Conservation (phyloP, 129 eudicot genomes). For the Pulicaria dysenterica region DNA sequence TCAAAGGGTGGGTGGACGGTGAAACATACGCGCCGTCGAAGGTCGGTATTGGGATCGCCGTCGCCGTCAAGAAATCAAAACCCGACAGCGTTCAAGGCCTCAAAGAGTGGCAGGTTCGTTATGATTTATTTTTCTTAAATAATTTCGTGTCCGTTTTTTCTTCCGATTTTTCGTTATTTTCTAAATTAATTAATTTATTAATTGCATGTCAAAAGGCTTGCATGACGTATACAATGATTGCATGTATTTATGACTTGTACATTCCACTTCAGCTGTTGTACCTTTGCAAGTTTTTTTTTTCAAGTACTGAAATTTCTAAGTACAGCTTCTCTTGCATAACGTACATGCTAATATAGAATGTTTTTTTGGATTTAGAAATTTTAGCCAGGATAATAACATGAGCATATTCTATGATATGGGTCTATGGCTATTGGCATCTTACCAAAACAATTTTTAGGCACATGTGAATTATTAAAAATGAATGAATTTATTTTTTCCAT, state of each 20-base stretch:
- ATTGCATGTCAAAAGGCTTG: constrained; percentile 25
- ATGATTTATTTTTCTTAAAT: background rate
- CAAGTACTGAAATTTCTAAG: background rate
- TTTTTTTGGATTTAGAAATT: background rate
- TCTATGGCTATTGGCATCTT: no score
- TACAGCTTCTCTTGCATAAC: background rate
- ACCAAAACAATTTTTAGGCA: no score
- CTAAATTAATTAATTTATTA: background rate
- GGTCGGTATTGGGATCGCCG: constrained; percentile 67
- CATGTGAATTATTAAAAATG: no score
- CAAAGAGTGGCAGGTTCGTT: constrained; percentile 83
- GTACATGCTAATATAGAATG: background rate
- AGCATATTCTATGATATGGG: no score
- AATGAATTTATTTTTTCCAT: no score
- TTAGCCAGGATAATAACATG: background rate
- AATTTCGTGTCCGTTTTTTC: background rate
- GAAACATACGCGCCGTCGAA: constrained; percentile 70
- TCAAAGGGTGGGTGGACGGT: constrained; percentile 77
- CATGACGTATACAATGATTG: constrained; percentile 36
- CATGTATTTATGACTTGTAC: constrained; percentile 11
- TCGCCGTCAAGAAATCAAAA: constrained; percentile 78
- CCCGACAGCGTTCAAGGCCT: constrained; percentile 90
- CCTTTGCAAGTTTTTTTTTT: background rate
- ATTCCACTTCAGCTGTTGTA: background rate
- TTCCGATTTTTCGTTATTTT: background rate